phyloP scores from a whole-genome alignment of 164 flowering plant species.

The Taxillus chinensis region DNA sequence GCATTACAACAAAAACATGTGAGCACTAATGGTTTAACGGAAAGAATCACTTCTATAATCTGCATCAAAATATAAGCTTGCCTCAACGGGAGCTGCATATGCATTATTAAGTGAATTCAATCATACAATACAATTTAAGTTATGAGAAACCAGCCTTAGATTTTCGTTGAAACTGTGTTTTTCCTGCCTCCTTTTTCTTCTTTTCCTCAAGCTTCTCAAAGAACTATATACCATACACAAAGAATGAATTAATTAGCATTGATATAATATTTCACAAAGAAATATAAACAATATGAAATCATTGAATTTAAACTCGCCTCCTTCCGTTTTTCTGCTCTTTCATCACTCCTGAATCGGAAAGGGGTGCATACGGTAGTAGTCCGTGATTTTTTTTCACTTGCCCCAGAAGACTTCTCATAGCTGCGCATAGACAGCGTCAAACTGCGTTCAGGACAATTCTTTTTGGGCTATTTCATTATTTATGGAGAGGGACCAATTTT shows the following conservation, averaged over 20 bases:
- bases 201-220: conserved; percentile 61
- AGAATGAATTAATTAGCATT: neutral
- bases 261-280: neutral
- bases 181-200: conserved; percentile 33
- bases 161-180: conserved; percentile 24
- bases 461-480: no score
- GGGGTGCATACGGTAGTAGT: conserved; percentile 32
- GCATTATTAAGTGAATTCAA: no score
- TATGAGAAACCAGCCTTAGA: conserved; percentile 29
- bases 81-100: no score
- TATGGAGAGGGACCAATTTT: no score
- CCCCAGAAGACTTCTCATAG: conserved; percentile 23
- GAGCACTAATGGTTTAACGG: neutral
- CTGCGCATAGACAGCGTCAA: conserved; percentile 15
- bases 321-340: conserved; percentile 75
- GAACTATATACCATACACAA: conserved; percentile 19
- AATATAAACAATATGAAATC: neutral
- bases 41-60: neutral
- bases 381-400: conserved; percentile 23
- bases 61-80: no score
- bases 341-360: conserved; percentile 77
- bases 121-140: neutral
- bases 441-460: no score
- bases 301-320: conserved; percentile 43
- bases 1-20: conserved; percentile 9